Evolutionary conservation across 306 rosid species (phyloP), one percentile per base, ranked within the genome.

Genomic region (Ormosia emarginata): DNA sequence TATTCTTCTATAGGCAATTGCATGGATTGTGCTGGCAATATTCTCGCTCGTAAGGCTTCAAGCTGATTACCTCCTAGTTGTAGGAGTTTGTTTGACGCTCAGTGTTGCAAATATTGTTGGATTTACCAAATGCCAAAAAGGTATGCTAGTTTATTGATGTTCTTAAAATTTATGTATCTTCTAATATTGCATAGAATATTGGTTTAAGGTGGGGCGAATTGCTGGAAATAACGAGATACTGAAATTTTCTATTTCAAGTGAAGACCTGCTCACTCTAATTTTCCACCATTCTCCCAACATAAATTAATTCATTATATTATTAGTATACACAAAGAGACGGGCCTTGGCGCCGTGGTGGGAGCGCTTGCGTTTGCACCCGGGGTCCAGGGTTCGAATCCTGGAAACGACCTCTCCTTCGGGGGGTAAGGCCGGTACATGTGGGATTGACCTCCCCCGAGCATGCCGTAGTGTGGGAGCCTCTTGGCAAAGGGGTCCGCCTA

Each of bases 61-160:
- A 87, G 99, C 99, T 74, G 99, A 95, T 88, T 93, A 92, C 90
- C 97, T 95, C 81, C 98, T 95, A n/a, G 97, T 95, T 18, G 71
- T 93, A 8, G 99, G 97, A 87, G 99, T 95, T 85, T 93, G 99
- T 85, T 79, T 95, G 94, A 95, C 97, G 69, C 94, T 93, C 79
- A 91, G 97, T 85, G 53, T 95, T 71, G 99, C 99, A 66, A 95
- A 95, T 81, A 95, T 95, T 15, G 88, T 95, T 86, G 99, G 99
- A 62, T 95, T 93, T 75, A 95, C 99, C 78, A 93, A 92, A 90
- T 93, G 99, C 88, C 93, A 94, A 29, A 95, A 95, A 92, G 99
- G 99, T 95, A 37, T 0, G 82, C 53, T 67, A 70, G 32, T 86
- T 67, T 52, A 63, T 56, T 79, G 15, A 36, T 78, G 24, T 59